These are phyloP conservation scores for Sisymbrium altissimum DNA, from an alignment of 345 rosid genomes.

Conservation along the genomic window DNA sequence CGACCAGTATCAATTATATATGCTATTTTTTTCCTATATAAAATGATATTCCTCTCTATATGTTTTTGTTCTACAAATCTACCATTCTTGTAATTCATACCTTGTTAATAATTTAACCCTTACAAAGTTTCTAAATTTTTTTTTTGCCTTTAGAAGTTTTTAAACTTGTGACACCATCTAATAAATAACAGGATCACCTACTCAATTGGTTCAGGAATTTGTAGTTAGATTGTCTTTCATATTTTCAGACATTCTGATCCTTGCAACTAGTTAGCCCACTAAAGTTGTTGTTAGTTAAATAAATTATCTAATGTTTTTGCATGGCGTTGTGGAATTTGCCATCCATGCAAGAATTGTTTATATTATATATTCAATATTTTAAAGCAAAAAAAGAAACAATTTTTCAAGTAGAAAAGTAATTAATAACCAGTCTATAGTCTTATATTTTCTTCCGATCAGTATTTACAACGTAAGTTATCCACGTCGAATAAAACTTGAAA, in stretches of 20 bases:
- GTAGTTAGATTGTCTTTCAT: neutral
- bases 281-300: neutral
- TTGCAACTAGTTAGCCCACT: neutral
- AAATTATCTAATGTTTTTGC: conserved; percentile 3
- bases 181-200: neutral
- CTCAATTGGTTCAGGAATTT: neutral
- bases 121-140: neutral
- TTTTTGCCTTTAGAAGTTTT: neutral
- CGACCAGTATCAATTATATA: neutral
- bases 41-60: neutral
- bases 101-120: neutral
- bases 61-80: neutral
- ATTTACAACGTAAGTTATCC: neutral
- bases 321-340: neutral
- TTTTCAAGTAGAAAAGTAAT: neutral
- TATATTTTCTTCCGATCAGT: neutral
- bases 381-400: too few species aligned
- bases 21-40: neutral
- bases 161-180: conserved; percentile 4
- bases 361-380: neutral
- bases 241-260: neutral
- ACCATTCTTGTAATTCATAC: neutral
- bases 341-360: neutral
- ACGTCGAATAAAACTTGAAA: neutral
- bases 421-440: neutral